Evolutionary conservation across 148 eudicot species (phyloP), one percentile per base, ranked within the genome.

Genomic region (Selenicereus undatus): DNA sequence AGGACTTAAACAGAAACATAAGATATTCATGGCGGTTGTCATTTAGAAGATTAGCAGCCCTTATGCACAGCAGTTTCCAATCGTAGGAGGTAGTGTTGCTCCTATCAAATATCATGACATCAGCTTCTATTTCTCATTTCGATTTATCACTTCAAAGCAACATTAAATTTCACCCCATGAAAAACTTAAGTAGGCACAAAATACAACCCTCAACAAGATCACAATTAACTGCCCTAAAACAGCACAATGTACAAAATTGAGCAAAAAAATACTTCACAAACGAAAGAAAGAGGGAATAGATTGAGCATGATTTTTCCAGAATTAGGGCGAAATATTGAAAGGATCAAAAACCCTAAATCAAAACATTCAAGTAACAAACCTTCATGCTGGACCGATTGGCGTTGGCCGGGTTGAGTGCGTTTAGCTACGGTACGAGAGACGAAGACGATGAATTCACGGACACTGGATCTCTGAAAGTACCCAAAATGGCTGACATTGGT

Each of bases 381-480:
- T 92, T 92, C 97, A 76, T 94, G 97, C 58, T 85, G 89, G 11
- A 94, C 97, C n/a, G 98, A 89, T 79, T 91, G 94, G 52, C 97
- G 90, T 72, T 92, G 97, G 30, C 83, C 82, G 5, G 95, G 91
- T 10, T 83, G 91, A 16, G 93, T 94, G 8, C 97, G 90, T 27
- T 86, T 89, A 45, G 94, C 93, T 36, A 94, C 91, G 45, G 98
- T 92, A 26, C 97, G 93, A 52, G 90, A 88, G 3, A 92, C 89
- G 83, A 94, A 94, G 80, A 94, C 90, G 81, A 94, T 86, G 80
- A 94, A 94, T 76, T 94, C 93, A 32, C 86, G 88, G 12, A 89
- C 93, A 82, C 91, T 90, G 24, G 91, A 83, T 73, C 97, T 75
- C 86, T 92, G 95, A 71, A 94, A 94, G 74, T 86, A 94, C 0